Conservation (phyloP, 2,329 filamentous ascomycete species). For the Lasiodiplodia gonubiensis region DNA sequence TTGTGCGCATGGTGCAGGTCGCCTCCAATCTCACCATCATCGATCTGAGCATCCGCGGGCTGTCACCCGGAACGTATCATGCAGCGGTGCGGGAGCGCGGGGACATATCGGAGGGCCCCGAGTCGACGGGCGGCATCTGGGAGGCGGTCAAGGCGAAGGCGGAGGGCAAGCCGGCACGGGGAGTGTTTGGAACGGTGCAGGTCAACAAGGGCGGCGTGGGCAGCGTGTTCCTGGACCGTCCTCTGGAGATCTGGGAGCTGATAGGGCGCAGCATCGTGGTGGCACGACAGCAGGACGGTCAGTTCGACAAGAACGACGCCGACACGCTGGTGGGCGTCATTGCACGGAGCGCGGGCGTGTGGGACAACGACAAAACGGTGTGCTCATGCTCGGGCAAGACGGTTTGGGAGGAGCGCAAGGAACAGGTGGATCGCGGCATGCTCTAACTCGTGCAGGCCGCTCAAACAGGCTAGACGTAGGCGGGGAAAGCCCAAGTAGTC, state of each 20-base stretch:
- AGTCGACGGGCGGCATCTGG: conserved; percentile 85
- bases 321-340: conserved; percentile 92
- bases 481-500: background rate
- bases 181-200: conserved; percentile 74
- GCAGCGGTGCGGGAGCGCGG: conserved; percentile 86
- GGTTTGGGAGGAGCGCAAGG: conserved; percentile 93
- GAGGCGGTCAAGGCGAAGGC: conserved; percentile 55
- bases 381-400: conserved; percentile 98
- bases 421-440: conserved; percentile 91
- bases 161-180: conserved; percentile 53
- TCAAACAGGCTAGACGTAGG: background rate
- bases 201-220: conserved; percentile 79
- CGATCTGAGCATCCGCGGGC: conserved; percentile 84
- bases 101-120: conserved; percentile 83
- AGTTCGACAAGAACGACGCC: conserved; percentile 72
- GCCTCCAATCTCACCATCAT: conserved; percentile 77
- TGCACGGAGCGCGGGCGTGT: conserved; percentile 93
- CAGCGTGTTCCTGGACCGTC: conserved; percentile 78
- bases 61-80: conserved; percentile 79
- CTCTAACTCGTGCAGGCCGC: conserved; percentile 57
- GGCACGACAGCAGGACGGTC: conserved; percentile 67
- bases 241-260: conserved; percentile 91
- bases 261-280: conserved; percentile 93
- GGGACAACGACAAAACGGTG: conserved; percentile 98
- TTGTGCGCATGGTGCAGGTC: conserved; percentile 94